A percentile compares a stretch with the other conserved stretches of the same genome.
Evolutionary conservation across 2,329 filamentous ascomycete species (phyloP).

Genomic region (Didymella arachidicola): DNA sequence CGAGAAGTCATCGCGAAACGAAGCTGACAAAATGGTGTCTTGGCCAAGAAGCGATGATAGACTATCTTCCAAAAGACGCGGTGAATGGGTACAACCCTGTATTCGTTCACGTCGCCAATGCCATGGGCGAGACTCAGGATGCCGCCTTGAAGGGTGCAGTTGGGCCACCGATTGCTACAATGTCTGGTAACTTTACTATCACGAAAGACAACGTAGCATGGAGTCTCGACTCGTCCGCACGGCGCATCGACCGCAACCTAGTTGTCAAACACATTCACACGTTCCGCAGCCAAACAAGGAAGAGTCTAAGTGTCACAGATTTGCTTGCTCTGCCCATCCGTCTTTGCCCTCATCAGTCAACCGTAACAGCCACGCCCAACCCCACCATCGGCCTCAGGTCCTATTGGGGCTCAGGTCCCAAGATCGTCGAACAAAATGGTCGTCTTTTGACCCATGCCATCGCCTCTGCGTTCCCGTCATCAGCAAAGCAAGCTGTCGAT

Average conservation of each 20-base stretch:
- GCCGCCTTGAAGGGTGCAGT: not conserved
- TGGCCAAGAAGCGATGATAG: conserved; percentile 4
- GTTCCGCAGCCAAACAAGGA: not conserved
- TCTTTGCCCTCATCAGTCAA: conserved; percentile 10
- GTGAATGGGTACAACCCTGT: conserved; percentile 1
- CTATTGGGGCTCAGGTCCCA: not conserved
- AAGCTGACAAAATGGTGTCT: conserved; percentile 3
- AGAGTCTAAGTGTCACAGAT: not conserved
- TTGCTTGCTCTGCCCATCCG: conserved; percentile 1
- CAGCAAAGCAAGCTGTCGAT: not conserved
- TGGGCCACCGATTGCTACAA: not conserved
- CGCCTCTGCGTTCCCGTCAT: not conserved
- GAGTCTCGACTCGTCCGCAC: not conserved
- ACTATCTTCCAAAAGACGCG: not conserved
- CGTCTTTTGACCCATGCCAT: not conserved
- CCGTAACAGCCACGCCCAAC: not conserved
- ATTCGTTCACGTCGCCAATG: not conserved
- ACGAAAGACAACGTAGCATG: not conserved
- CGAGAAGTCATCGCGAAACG: conserved; percentile 1
- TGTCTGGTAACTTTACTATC: conserved; percentile 2
- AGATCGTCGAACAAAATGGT: not conserved
- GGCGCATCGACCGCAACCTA: not conserved
- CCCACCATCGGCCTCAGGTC: not conserved
- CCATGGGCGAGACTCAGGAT: not conserved
- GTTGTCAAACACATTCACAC: conserved; percentile 2